Evolutionary conservation across 176 grass and related monocot species (phyloP), one percentile per base, ranked within the genome.

Genomic region (Typha latifolia): DNA sequence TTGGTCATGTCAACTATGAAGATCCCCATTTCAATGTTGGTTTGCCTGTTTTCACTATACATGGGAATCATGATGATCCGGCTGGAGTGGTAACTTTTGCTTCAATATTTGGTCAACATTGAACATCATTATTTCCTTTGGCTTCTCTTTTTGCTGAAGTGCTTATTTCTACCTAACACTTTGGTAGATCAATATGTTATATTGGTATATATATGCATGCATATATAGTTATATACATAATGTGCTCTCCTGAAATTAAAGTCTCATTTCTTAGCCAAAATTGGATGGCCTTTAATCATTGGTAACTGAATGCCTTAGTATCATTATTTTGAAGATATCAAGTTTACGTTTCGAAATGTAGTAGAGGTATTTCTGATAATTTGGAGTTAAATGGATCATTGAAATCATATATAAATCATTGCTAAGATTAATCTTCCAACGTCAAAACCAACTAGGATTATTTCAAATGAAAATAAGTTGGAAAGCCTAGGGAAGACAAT

Each of bases 21-120:
- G 92, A 96, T 66, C 82, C 77, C 16, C 81, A 86, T 62, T 83
- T 84, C 69, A 96, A 91, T 49, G 72, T 96, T 47, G 82, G 92
- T 5, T 69, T 96, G 69, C 92, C 85, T 19, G 82, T 96, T 69
- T 96, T 96, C 43, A 81, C 92, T 51, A 91, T 96, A 51, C 92
- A 96, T 86, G 92, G 92, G 16, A 79, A 79, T 69, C 80, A 86
- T 75, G 92, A 91, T 67, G 85, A 81, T 79, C 87, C 92, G 79
- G 62, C 82, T 71, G 91, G 91, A 74, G 82, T 86, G 78, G 92
- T 96, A 88, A 73, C 78, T 3, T 31, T 21, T 34, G 19, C 13
- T 62, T 14, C 8, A 21, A 68, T 47, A 11, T 62, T 16, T 68
- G 21, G 12, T 32, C n/a, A 24, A n/a, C 4, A 19, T n/a, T 31